phyloP scores from a whole-genome alignment of 179 eudicot genomes.

The Gypsophila paniculata region DNA sequence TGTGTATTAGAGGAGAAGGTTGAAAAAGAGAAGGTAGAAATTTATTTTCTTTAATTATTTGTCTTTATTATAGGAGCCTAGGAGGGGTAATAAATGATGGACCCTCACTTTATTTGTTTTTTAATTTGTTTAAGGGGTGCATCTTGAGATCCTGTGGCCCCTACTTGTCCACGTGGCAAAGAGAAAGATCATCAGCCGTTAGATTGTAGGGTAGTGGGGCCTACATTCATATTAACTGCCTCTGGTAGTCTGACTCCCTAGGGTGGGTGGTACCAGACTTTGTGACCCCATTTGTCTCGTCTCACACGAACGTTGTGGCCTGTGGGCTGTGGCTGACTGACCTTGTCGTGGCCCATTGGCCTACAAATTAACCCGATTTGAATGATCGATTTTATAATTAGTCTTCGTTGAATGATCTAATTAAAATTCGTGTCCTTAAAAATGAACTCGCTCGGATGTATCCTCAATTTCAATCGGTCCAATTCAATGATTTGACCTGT shows the following conservation, averaged over 20 bases:
- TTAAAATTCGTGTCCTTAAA: too few relatives aligned
- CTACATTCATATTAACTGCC: background rate
- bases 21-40: too few relatives aligned
- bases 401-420: too few relatives aligned
- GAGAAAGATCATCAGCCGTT: slow-evolving; percentile 4
- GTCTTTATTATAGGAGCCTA: too few relatives aligned
- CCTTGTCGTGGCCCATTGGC: background rate
- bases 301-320: background rate
- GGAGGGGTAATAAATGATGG: background rate
- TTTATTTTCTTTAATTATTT: too few relatives aligned
- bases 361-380: background rate
- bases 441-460: too few relatives aligned
- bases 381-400: too few relatives aligned
- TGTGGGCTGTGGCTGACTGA: background rate
- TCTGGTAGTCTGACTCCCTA: background rate
- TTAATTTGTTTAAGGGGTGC: background rate
- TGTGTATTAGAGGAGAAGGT: too few relatives aligned
- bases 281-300: background rate
- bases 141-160: slow-evolving; percentile 22
- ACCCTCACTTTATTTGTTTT: background rate
- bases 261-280: background rate
- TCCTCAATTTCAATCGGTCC: too few relatives aligned
- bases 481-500: too few relatives aligned
- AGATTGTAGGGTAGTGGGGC: background rate
- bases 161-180: background rate